Base-by-base conservation (phyloP, 1,139 yeast genomes). In the Blastobotrys ciferrii region DNA sequence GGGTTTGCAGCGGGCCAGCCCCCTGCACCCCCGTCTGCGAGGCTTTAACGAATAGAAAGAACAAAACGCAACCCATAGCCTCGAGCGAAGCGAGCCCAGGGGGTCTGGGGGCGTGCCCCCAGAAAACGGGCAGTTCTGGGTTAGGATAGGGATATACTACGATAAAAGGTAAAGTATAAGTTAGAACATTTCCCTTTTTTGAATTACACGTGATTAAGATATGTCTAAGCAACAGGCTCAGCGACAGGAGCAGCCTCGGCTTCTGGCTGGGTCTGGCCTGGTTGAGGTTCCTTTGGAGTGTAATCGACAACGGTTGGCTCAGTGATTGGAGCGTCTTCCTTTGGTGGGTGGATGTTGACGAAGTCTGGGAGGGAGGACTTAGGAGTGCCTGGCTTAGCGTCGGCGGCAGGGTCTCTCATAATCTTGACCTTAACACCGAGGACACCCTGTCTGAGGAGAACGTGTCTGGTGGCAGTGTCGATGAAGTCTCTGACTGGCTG, bases 381-480 rank as follows among this genome's bases (percentile, higher is more conserved):
- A 75, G 77, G 91, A 77, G 96, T 94, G 77, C 98, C 98, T 64
- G 73, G 69, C 77, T 79, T 86, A 53, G 63, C 60, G 82, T 83
- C 83, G 71, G 83, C 74, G 70, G 96, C 91, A 75, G 98, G 97
- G 82, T 92, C 98, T 76, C 87, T 88, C 99, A 92, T 92, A 73
- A 92, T 92, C 85, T 92, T 92, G 71, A 92, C 98, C 84, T 87
- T 92, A 75, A 92, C 86, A 84, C 99, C 99, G 73, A 92, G 85
- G 64, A 92, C 98, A 88, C 99, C 99, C 81, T 92, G 98, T 85
- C 98, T 91, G 82, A 92, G 87, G 75, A 92, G 82, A 69, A 92
- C 98, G 92, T 94, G 98, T 81, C 99, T 91, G 74, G 96, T 89
- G 68, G 98, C 98, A 74, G 84, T 80, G 78, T 92, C 98, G 74